Base-by-base conservation (phyloP, 176 grass and related monocot genomes). In the Olyra latifolia region DNA sequence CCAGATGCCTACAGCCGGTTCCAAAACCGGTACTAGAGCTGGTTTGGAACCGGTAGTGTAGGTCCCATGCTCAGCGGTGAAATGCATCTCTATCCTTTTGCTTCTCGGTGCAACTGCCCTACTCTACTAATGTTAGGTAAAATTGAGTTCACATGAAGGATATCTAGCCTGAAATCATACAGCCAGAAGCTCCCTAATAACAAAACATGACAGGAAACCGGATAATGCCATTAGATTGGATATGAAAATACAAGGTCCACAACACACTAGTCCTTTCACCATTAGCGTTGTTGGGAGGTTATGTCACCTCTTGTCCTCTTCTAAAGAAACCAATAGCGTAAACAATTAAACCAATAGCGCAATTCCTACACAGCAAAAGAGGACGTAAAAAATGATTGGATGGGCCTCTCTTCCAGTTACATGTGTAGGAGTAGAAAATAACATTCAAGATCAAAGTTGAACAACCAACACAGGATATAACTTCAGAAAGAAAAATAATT, bases 351-450 rank as follows among this genome's bases (percentile, higher is more conserved):
- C n/a, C n/a, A n/a, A n/a, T n/a, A n/a, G n/a, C n/a, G n/a, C 35
- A 2, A 40, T 75, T 54, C 76, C 77, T 89, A 76, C 64, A 77
- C 8, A 65, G 27, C 1, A 66, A 82, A 58, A 30, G 11, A 71
- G 45, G n/a, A 22, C 48, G 38, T 45, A 38, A 76, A 40, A 3
- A 79, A 23, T 72, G 28, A 61, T 62, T n/a, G 7, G 9, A 50
- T 71, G 23, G 62, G n/a, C n/a, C n/a, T 46, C 48, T 71, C 16
- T 8, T 66, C 30, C 65, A 72, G 23, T 72, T 79, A 8, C 52
- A 76, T n/a, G n/a, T 23, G 8, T 45, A 54, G 44, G 71, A 69
- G 14, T 47, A 5, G 13, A 68, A 20, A 4, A 39, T 83, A 68
- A 28, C 0, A 41, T 62, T 35, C 32, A 72, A 74, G 29, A 27